phyloP scores from a whole-genome alignment of 2,329 filamentous ascomycete species.

The Colletotrichum lupini region DNA sequence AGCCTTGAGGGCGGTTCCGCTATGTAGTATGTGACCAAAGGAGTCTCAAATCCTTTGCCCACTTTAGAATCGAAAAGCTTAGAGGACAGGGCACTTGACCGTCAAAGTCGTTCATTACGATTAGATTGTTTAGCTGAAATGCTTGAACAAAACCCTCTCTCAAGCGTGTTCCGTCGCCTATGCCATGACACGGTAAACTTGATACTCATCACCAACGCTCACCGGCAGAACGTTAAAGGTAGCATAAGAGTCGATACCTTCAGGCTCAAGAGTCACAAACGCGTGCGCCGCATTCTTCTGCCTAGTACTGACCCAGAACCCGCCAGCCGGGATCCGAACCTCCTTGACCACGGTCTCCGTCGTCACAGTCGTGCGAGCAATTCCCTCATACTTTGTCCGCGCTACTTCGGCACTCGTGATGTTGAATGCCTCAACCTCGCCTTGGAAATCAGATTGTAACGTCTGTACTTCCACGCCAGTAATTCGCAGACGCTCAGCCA shows the following conservation, averaged over 20 bases:
- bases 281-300: slow-evolving; percentile 46
- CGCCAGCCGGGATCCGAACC: slow-evolving; percentile 41
- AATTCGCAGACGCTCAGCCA: slow-evolving; percentile 41
- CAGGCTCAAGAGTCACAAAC: slow-evolving; percentile 44
- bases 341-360: slow-evolving; percentile 36
- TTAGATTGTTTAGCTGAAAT: neutral
- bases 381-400: slow-evolving; percentile 42
- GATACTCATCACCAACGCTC: slow-evolving; percentile 44
- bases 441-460: slow-evolving; percentile 38
- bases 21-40: too few species aligned
- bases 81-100: too few species aligned
- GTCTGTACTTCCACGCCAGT: slow-evolving; percentile 42
- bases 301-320: slow-evolving; percentile 45
- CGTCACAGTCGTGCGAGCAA: slow-evolving; percentile 38
- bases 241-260: slow-evolving; percentile 47
- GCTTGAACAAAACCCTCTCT: rapidly evolving
- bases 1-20: too few species aligned
- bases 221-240: slow-evolving; percentile 45
- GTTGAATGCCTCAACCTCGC: slow-evolving; percentile 44
- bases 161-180: neutral
- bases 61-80: rapidly evolving
- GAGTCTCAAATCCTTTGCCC: too few species aligned
- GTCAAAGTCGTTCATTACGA: neutral
- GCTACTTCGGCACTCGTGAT: slow-evolving; percentile 38
- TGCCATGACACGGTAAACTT: slow-evolving; percentile 40